phyloP scores from a whole-genome alignment of 306 rosid species.

The Cucumis cinereus region DNA sequence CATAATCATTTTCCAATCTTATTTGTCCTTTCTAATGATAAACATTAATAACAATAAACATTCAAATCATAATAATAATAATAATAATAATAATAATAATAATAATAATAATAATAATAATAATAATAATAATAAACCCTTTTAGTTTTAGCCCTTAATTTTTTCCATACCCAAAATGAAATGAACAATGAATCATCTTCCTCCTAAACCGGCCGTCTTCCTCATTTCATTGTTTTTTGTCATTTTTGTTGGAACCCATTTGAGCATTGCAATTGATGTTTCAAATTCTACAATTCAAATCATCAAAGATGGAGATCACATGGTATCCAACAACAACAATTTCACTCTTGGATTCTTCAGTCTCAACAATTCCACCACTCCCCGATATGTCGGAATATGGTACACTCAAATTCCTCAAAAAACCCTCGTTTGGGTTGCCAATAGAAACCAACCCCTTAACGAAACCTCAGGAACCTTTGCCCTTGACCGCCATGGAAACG shows the following conservation, averaged over 20 bases:
- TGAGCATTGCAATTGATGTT: not conserved
- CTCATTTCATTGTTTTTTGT: not conserved
- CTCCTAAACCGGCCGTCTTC: not conserved
- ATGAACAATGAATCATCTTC: not conserved
- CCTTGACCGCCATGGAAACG: conserved; percentile 7
- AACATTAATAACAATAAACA: too few relatives aligned
- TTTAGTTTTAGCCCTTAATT: not conserved
- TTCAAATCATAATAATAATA: too few relatives aligned
- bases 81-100: too few relatives aligned
- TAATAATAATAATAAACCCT: not conserved
- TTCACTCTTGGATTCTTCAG: conserved; percentile 64
- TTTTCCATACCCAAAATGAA: not conserved
- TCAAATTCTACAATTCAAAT: not conserved
- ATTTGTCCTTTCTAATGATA: too few relatives aligned
- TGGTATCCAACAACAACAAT: conserved; percentile 16
- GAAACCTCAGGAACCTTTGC: conserved; percentile 21
- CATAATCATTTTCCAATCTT: too few relatives aligned
- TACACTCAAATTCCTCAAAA: conserved; percentile 26
- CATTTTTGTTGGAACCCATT: not conserved
- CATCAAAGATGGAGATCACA: not conserved
- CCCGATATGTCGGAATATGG: conserved; percentile 40
- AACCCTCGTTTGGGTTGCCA: conserved; percentile 63
- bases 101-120: too few relatives aligned
- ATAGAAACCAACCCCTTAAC: conserved; percentile 22
- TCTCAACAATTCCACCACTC: conserved; percentile 23